Evolutionary conservation across 1,284 basidiomycete species (phyloP).

Genomic region (Neolentinus lepideus): DNA sequence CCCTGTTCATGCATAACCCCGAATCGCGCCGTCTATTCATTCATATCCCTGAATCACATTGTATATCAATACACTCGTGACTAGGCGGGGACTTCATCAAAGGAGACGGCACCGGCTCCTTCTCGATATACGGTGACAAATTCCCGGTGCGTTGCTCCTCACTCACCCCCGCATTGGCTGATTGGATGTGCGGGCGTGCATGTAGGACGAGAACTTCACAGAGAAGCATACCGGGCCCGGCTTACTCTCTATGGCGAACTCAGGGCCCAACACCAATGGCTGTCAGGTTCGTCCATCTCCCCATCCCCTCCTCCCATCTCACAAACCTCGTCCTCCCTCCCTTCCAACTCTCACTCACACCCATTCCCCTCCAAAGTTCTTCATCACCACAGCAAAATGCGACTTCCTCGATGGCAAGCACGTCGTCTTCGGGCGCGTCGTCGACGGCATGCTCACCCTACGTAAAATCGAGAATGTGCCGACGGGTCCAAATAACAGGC

Average conservation of each 20-base stretch:
- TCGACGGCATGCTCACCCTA: slow-evolving; percentile 84
- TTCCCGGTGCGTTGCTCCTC: slow-evolving; percentile 58
- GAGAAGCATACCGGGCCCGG: slow-evolving; percentile 86
- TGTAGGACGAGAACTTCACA: slow-evolving; percentile 83
- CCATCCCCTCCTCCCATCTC: slow-evolving; percentile 1
- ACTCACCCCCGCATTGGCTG: neutral
- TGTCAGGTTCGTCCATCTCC: slow-evolving; percentile 50
- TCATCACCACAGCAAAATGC: slow-evolving; percentile 91
- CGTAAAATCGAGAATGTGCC: slow-evolving; percentile 94
- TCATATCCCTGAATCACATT: too few relatives aligned
- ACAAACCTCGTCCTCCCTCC: slow-evolving; percentile 68
- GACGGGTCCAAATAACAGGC: slow-evolving; percentile 82
- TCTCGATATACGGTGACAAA: slow-evolving; percentile 92
- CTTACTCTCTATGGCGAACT: slow-evolving; percentile 90
- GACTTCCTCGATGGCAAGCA: slow-evolving; percentile 95
- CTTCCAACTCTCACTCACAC: neutral
- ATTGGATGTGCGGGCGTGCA: neutral
- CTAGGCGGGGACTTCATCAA: slow-evolving; percentile 84
- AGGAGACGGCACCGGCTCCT: slow-evolving; percentile 89
- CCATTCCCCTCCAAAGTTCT: slow-evolving; percentile 57
- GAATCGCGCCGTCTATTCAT: too few relatives aligned
- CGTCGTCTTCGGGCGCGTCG: slow-evolving; percentile 87
- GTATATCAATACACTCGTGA: too few relatives aligned
- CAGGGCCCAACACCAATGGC: slow-evolving; percentile 88
- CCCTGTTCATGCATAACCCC: neutral